Conservation (phyloP, 768 basidiomycete species). For the Xerocomellus intermedius region DNA sequence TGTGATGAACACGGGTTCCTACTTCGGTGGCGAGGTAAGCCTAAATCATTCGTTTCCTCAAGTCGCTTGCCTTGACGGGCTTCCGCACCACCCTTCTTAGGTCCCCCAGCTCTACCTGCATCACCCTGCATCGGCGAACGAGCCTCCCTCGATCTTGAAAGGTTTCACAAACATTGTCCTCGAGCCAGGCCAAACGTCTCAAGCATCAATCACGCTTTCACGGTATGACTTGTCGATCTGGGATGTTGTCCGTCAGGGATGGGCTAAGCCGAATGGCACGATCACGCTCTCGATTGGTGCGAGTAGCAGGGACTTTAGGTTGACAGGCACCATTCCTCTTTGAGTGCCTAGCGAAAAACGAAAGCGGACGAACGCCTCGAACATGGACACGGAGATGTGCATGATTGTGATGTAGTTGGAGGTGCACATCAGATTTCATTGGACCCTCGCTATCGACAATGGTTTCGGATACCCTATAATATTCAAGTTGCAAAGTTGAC, state of each 20-base stretch:
- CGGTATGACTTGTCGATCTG: constrained; percentile 73
- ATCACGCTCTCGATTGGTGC: constrained; percentile 64
- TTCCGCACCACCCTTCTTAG: constrained; percentile 30
- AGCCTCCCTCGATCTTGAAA: constrained; percentile 69
- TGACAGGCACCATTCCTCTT: constrained; percentile 41
- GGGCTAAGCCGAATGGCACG: constrained; percentile 64
- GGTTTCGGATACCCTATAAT: not conserved
- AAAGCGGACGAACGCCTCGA: not conserved
- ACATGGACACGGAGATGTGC: not conserved
- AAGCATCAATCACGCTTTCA: constrained; percentile 57
- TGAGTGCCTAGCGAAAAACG: constrained; percentile 1
- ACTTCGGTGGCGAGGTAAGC: constrained; percentile 64
- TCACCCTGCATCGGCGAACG: constrained; percentile 57
- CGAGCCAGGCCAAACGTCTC: constrained; percentile 43
- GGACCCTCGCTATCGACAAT: not conserved
- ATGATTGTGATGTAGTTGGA: not conserved
- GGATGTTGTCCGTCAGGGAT: constrained; percentile 73
- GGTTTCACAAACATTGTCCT: constrained; percentile 66
- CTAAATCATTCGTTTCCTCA: not conserved
- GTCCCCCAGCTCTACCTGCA: constrained; percentile 76
- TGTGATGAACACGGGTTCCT: constrained; percentile 61
- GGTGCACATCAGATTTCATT: not conserved
- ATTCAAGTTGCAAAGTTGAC: not conserved
- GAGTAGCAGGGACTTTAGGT: constrained; percentile 61
- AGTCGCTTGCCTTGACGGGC: not conserved